A percentile compares a stretch with the other conserved stretches of the same genome.
Conservation (phyloP, 148 eudicot species). For the Chenopodium berlandieri region DNA sequence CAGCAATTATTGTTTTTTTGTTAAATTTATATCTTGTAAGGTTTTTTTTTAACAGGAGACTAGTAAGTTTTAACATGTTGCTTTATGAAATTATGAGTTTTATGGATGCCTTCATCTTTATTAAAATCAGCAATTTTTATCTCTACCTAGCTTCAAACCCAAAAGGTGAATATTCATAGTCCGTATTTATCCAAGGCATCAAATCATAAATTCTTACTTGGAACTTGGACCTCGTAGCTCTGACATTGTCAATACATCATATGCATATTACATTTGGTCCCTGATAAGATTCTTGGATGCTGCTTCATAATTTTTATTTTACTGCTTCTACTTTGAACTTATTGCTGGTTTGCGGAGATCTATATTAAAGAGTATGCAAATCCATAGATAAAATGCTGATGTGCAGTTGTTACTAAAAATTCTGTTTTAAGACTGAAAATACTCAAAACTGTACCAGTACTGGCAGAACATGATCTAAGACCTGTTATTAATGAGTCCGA, state of each 20-base stretch:
- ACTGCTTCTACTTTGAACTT: not conserved
- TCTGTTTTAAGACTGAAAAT: not conserved
- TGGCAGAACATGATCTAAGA: no score
- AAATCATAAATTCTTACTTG: not conserved
- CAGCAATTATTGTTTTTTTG: no score
- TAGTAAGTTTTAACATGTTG: not conserved
- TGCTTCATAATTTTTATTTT: not conserved
- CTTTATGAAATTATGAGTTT: not conserved
- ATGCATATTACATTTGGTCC: not conserved
- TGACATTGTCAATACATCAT: not conserved
- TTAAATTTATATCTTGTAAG: no score
- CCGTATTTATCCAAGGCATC: not conserved
- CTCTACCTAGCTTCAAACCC: no score
- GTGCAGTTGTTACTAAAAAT: not conserved
- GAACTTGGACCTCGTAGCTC: not conserved
- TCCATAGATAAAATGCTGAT: not conserved
- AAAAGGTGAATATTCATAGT: not conserved
- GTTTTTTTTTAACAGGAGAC: no score
- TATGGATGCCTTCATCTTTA: not conserved
- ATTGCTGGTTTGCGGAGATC: not conserved
- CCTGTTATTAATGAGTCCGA: no score
- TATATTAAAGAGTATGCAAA: no score
- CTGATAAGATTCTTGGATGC: not conserved
- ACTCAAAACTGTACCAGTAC: not conserved
- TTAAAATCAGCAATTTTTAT: no score